Base-by-base conservation (phyloP, 441 rosid species). In the Aquilaria agallochum region DNA sequence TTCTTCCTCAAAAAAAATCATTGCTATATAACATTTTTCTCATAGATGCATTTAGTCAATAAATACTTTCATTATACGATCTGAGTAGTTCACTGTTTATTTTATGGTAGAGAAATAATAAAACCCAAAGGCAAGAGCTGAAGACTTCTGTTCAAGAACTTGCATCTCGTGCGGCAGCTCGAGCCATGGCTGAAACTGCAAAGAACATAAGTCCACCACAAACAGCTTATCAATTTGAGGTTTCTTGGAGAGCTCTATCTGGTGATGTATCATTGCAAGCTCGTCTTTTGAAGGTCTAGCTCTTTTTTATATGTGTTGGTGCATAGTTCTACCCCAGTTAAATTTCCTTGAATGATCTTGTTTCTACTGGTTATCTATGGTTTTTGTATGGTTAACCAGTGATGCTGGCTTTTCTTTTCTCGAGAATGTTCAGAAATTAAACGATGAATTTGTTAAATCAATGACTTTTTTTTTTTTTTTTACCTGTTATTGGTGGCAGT, bases 191-290 rank as follows among this genome's bases (percentile, higher is more conserved):
- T 52, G 96, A 89, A 69, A 89, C 89, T 59, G 90, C 95, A 15
- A 83, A 80, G 71, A 81, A 78, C 67, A 81, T 89, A 51, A 72
- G 48, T 52, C 72, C 96, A 54, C 99, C 94, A 13, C 83, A 72
- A 56, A 79, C 99, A 56, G 96, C 97, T 56, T 91, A 87, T 66
- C 90, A 94, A 58, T 91, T 91, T 71, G 99, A 94, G 72, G 82
- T 84, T 73, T 78, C 80, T 60, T 94, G 99, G 99, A 83, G 79
- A 69, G 76, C 94, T 67, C 82, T 87, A 58, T 80, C 85, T 40
- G 94, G 94, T 3, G 83, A 91, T 74, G 66, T 59, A 48, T 63
- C 70, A 2, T 73, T 86, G 47, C 96, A 89, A 78, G 72, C 82
- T 71, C 76, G 54, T 14, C 76, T 94, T 59, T 75, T 91, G 70